Percentiles rank a stretch among this genome's conserved stretches.
Evolutionary conservation across 306 rosid genomes (phyloP).

Genomic region (Mimosa pudica): DNA sequence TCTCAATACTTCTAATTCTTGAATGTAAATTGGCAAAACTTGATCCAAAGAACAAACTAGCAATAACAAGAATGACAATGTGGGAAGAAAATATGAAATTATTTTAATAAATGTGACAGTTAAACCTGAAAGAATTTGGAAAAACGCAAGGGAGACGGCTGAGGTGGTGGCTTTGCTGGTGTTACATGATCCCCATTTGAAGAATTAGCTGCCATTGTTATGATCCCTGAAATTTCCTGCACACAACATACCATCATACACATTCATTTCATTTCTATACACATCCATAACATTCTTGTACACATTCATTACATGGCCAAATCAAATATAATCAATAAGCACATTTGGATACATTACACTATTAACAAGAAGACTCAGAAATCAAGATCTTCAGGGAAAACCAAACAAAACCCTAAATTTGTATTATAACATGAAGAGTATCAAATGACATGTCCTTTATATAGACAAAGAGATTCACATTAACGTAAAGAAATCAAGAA

Average conservation of each 20-base stretch:
- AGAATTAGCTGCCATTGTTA: slow-evolving; percentile 61
- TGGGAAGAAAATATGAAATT: not conserved
- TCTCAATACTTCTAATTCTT: not conserved
- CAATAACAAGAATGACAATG: slow-evolving; percentile 27
- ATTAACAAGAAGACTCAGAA: not conserved
- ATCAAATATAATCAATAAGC: slow-evolving; percentile 10
- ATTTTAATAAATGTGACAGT: not conserved
- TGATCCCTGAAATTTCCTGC: slow-evolving; percentile 39
- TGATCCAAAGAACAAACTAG: slow-evolving; percentile 19
- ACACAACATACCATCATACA: slow-evolving; percentile 32
- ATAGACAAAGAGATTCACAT: slow-evolving; percentile 33
- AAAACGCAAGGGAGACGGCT: slow-evolving; percentile 85
- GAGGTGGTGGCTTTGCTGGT: slow-evolving; percentile 66
- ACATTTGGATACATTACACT: slow-evolving; percentile 13
- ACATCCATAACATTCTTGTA: not conserved
- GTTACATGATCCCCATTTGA: slow-evolving; percentile 56
- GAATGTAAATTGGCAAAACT: slow-evolving; percentile 1
- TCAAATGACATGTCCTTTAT: slow-evolving; percentile 44
- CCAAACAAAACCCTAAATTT: slow-evolving; percentile 43
- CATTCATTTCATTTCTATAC: slow-evolving; percentile 1
- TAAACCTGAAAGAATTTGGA: slow-evolving; percentile 86
- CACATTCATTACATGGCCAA: not conserved
- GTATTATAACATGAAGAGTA: slow-evolving; percentile 40
- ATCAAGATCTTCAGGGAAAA: slow-evolving; percentile 31
- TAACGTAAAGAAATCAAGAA: slow-evolving; percentile 30